Evolutionary conservation across 495 filamentous ascomycete species (phyloP).

Genomic region (Aspergillus nidulans): DNA sequence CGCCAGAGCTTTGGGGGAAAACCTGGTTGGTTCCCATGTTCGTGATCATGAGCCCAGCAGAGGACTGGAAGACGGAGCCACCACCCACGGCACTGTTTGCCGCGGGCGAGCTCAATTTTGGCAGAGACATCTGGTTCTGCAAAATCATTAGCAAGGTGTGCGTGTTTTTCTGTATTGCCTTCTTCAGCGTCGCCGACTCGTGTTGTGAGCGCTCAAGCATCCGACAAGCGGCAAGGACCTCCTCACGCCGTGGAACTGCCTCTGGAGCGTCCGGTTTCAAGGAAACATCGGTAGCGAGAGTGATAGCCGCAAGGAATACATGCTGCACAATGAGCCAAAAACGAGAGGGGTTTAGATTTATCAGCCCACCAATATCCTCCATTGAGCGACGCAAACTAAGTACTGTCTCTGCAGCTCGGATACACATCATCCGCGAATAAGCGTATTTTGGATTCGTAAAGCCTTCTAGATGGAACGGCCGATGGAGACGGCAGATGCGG

Average conservation of each 20-base stretch:
- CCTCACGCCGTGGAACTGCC: conserved; percentile 18
- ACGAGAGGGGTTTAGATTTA: conserved; percentile 13
- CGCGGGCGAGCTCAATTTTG: no score
- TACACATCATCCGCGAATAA: conserved; percentile 24
- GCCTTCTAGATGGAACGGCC: conserved; percentile 26
- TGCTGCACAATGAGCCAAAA: conserved; percentile 27
- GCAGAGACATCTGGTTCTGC: not conserved
- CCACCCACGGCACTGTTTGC: no score
- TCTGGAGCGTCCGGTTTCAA: conserved; percentile 23
- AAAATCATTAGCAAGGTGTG: conserved; percentile 12
- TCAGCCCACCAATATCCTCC: conserved; percentile 18
- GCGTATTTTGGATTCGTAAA: conserved; percentile 24
- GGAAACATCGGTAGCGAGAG: conserved; percentile 27
- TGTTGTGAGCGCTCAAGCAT: conserved; percentile 21
- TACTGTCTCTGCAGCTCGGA: conserved; percentile 25
- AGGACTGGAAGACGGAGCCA: no score
- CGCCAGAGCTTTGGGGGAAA: not conserved
- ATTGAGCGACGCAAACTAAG: conserved; percentile 24
- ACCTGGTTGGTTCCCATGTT: not conserved
- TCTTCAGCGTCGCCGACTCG: conserved; percentile 19
- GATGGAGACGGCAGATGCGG: conserved; percentile 28
- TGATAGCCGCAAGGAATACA: conserved; percentile 26
- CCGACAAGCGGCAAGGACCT: conserved; percentile 22
- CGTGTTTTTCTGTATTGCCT: conserved; percentile 24
- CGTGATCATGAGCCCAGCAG: not conserved